Evolutionary conservation across 345 rosid genomes (phyloP).

Genomic region (Dipteronia dyeriana): DNA sequence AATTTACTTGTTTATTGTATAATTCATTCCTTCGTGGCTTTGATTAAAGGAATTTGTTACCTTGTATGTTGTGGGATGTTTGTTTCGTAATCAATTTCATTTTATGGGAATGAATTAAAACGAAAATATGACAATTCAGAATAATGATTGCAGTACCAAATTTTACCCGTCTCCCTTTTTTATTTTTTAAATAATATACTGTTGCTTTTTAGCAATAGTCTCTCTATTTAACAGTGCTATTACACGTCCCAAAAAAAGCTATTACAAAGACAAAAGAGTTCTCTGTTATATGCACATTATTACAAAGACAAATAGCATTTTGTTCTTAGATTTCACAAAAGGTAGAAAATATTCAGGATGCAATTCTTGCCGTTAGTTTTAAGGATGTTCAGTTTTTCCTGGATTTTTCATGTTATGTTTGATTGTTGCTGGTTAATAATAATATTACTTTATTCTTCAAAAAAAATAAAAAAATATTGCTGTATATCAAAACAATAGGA

Average conservation of each 20-base stretch:
- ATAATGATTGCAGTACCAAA: background rate
- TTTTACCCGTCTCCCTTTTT: too few relatives aligned
- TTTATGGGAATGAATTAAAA: background rate
- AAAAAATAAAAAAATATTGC: too few relatives aligned
- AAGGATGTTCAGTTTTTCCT: too few relatives aligned
- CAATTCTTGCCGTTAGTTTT: too few relatives aligned
- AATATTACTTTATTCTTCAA: too few relatives aligned
- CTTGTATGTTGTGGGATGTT: background rate
- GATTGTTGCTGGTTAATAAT: too few relatives aligned
- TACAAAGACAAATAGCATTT: too few relatives aligned
- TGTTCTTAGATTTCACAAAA: too few relatives aligned
- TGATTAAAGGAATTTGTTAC: slow-evolving; percentile 4
- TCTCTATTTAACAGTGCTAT: background rate
- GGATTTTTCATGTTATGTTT: too few relatives aligned
- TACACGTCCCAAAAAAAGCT: background rate
- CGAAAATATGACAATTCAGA: background rate
- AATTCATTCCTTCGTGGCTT: background rate
- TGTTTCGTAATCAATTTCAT: background rate
- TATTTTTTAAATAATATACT: background rate
- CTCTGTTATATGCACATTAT: background rate
- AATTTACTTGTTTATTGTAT: background rate
- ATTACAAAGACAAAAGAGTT: background rate
- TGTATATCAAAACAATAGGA: too few relatives aligned
- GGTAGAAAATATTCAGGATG: too few relatives aligned
- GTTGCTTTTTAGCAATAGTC: background rate